Evolutionary conservation across 2,329 filamentous ascomycete genomes (phyloP), one percentile per base, ranked within the genome.

Genomic region (Fusarium bactridioides): DNA sequence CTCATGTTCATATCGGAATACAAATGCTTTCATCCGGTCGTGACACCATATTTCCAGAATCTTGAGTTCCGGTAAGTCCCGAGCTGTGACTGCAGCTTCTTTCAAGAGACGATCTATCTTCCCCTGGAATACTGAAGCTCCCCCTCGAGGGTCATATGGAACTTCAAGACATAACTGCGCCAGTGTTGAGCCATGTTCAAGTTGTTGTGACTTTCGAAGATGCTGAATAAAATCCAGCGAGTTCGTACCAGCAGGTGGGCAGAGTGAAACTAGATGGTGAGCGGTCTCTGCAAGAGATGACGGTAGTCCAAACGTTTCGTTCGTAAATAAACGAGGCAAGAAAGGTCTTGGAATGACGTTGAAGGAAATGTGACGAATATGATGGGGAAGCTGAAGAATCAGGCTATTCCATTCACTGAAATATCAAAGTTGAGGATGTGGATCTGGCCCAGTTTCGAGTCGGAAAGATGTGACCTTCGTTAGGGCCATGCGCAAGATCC

Each of bases 11-110:
- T 40, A 54, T 4, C 50, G 16, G 31, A 53, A 53, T 0, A 53
- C 0, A 9, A 11, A 37, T 0, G 23, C 33, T 5, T 37, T 10
- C 0, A 12, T 12, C 2, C 13, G 2, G 1, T 9, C 3, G 50
- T 25, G 5, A 2, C 7, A 12, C 50, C 50, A 53, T 13, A 38
- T 12, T 13, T 53, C 50, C 5, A 38, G 2, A 37, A 27, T 27
- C 7, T 27, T 0, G 23, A 38, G 19, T 0, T 38, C 2, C 4
- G 50, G 33, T 1, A 53, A 38, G 2, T 12, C 1, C 0, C 0
- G 3, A 0, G 19, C 33, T 4, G 50, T 21, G 2, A 18, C 1
- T 6, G 50, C 33, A n/a, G 10, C 1, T 38, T 38, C 18, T 37
- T 3, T 5, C 7, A 27, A 21, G 13, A 37, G 3, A 16, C 3